Percentiles rank a stretch among this genome's conserved stretches.
These are phyloP conservation scores for Cladosporium austrohemisphaericum DNA, from an alignment of 2,329 filamentous ascomycete species.

Conservation along the genomic window DNA sequence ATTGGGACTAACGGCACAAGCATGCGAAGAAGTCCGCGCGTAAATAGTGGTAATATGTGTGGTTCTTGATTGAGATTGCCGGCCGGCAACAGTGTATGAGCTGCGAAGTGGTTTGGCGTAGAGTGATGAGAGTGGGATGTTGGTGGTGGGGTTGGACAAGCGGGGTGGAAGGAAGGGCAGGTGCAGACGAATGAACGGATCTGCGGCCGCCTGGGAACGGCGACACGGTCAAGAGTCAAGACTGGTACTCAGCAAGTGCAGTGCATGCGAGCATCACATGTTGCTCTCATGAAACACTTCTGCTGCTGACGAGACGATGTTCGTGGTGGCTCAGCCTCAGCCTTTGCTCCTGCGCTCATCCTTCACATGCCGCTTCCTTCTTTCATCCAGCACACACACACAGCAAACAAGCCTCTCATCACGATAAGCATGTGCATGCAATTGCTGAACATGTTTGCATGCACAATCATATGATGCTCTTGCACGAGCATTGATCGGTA, in stretches of 20 bases:
- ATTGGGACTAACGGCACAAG: constrained; percentile 9
- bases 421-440: no score
- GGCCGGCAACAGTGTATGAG: no score
- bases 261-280: no score
- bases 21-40: neutral
- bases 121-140: neutral
- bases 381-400: no score
- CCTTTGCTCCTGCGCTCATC: no score
- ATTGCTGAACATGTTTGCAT: neutral
- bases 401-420: no score
- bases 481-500: neutral
- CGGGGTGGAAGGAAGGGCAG: neutral
- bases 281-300: neutral
- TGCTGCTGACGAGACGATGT: neutral
- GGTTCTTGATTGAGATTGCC: constrained; percentile 1
- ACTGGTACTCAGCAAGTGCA: no score
- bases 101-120: neutral
- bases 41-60: neutral
- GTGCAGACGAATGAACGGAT: no score
- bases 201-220: no score
- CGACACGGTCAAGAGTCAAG: no score
- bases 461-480: neutral
- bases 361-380: no score
- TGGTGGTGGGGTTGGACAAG: constrained; percentile 2
- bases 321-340: no score